Base-by-base conservation (phyloP, 139 green algal species). In the Chlorella sp. region DNA sequence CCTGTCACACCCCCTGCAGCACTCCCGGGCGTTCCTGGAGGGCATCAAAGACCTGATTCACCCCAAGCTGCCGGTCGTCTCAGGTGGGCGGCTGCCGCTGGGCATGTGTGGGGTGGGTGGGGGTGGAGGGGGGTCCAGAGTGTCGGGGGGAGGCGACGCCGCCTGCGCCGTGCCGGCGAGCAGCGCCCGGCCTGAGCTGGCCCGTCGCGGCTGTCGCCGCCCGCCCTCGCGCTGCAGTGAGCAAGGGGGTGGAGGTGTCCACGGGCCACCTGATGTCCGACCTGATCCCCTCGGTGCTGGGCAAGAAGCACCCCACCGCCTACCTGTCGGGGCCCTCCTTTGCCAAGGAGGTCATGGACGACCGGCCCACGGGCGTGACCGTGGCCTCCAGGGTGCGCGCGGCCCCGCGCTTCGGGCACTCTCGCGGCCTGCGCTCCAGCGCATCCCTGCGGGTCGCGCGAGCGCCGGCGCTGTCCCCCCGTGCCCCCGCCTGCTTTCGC, bases 251-350 rank as follows among this genome's bases (percentile, higher is more conserved):
- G 29, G 93, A 98, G 77, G 79, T 94, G 31, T 86, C 82, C 42
- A 96, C 78, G 0, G 90, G 93, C 27, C 75, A 90, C 76, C 94
- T 96, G 85, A 98, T 99, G 95, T 88, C 81, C 23, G 91, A 99
- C 67, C 67, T 99, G 42, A 94, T 99, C n/a, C 88, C 89, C 12
- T 83, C 51, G 9, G 92, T 89, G 9, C 87, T 99, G 50, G 90
- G 87, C 36, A 84, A 89, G 65, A 86, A 92, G 62, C 95, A 99
- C 77, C 95, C 95, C 0, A 80, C 89, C 1, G n/a, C n/a, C n/a
- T n/a, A n/a, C n/a, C n/a, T 99, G 45, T 97, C 90, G 6, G 96
- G 96, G 0, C 96, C 96, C 12, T 95, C 89, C 42, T 99, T 99
- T 81, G 94, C 96, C 21, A 87, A 88, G 55, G 96, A 99, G 79